Evolutionary conservation across 352 stramenopile species (phyloP).

Genomic region (Elongisporangium senticosum): DNA sequence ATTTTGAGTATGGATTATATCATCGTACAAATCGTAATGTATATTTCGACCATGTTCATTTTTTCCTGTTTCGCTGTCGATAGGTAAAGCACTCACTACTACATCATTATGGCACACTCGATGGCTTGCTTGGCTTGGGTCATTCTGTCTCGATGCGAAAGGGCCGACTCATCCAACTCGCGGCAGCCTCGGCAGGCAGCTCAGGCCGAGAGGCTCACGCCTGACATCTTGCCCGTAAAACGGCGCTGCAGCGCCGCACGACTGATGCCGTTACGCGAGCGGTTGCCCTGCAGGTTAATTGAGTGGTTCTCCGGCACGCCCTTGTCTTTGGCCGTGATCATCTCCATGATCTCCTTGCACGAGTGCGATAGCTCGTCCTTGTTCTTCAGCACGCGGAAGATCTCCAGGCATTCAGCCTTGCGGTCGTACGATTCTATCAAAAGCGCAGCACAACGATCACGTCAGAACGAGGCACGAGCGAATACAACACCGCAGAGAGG

Average conservation of each 20-base stretch:
- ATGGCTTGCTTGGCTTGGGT: not conserved
- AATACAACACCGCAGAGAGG: not conserved
- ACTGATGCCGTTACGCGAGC: slow-evolving; percentile 55
- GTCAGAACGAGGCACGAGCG: no score
- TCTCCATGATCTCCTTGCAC: slow-evolving; percentile 76
- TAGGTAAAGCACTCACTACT: not conserved
- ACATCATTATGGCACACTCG: not conserved
- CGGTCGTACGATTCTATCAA: slow-evolving; percentile 16
- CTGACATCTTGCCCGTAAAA: slow-evolving; percentile 83
- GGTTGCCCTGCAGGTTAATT: slow-evolving; percentile 58
- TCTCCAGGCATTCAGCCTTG: slow-evolving; percentile 59
- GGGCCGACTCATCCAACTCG: not conserved
- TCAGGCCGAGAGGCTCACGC: slow-evolving; percentile 44
- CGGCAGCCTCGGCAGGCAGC: not conserved
- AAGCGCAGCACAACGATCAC: not conserved
- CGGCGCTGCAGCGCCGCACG: slow-evolving; percentile 71
- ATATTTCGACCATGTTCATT: not conserved
- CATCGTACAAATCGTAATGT: not conserved
- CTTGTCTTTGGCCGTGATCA: slow-evolving; percentile 53
- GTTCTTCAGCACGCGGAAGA: slow-evolving; percentile 71
- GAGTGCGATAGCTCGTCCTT: slow-evolving; percentile 69
- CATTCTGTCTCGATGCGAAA: not conserved
- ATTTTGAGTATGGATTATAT: not conserved
- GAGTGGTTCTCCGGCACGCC: slow-evolving; percentile 65
- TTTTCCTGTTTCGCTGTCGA: not conserved